phyloP scores from a whole-genome alignment of 768 basidiomycete genomes.

The Phallus indusiatus region DNA sequence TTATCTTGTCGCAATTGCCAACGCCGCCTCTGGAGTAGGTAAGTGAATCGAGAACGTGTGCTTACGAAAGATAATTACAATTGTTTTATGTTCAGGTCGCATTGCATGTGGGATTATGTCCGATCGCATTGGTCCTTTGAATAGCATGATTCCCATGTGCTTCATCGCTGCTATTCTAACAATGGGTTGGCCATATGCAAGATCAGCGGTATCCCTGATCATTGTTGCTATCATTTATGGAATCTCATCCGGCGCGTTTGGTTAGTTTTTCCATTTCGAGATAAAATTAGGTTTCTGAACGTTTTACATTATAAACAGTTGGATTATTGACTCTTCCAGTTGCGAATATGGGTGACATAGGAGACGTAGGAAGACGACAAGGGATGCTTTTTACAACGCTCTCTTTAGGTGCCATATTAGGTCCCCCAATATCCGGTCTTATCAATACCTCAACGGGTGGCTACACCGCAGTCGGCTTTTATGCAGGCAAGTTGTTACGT shows the following conservation, averaged over 20 bases:
- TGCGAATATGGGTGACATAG: slow-evolving; percentile 48
- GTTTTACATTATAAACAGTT: slow-evolving; percentile 17
- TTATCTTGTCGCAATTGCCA: slow-evolving; percentile 55
- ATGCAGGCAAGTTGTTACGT: slow-evolving; percentile 38
- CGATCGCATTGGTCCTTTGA: slow-evolving; percentile 42
- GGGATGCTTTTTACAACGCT: slow-evolving; percentile 57
- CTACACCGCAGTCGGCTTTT: slow-evolving; percentile 46
- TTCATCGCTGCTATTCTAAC: slow-evolving; percentile 47
- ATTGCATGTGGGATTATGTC: slow-evolving; percentile 19
- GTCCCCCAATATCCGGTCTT: slow-evolving; percentile 67
- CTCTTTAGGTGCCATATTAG: slow-evolving; percentile 53
- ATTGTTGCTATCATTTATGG: slow-evolving; percentile 7
- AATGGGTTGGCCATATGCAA: slow-evolving; percentile 62
- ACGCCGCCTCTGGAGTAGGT: slow-evolving; percentile 58
- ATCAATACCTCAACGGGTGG: slow-evolving; percentile 44
- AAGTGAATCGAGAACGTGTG: background rate
- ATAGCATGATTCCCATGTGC: slow-evolving; percentile 59
- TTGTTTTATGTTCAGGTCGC: slow-evolving; percentile 14
- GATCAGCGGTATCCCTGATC: slow-evolving; percentile 23
- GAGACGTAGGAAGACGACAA: slow-evolving; percentile 53
- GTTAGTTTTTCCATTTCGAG: background rate
- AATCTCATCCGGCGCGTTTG: slow-evolving; percentile 50
- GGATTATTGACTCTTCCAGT: slow-evolving; percentile 47
- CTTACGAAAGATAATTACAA: background rate
- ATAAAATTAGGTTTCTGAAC: background rate